phyloP scores from a whole-genome alignment of 2,329 filamentous ascomycete species.

The Colletotrichum orchidophilum region DNA sequence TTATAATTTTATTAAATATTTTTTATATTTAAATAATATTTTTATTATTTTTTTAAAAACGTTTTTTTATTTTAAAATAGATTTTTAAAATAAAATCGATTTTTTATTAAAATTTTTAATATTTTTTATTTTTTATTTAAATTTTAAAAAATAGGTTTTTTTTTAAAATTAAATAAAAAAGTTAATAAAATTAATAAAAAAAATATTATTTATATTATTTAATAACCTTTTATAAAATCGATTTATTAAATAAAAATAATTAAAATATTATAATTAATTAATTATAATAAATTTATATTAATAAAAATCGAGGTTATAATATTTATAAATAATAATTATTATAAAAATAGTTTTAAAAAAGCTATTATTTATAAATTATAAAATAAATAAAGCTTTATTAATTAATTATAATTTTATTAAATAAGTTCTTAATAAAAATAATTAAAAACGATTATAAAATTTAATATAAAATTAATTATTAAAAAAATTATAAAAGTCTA shows the following conservation, averaged over 20 bases:
- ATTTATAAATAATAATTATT: no score
- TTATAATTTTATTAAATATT: neutral
- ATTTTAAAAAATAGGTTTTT: neutral
- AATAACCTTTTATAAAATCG: neutral
- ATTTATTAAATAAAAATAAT: slow-evolving; percentile 1
- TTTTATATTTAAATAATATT: neutral
- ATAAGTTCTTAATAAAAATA: neutral
- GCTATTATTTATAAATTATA: no score
- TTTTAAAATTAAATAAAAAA: neutral
- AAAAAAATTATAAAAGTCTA: neutral
- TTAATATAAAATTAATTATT: neutral
- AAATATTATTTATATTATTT: neutral
- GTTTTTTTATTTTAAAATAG: no score
- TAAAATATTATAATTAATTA: neutral
- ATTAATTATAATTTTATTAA: neutral
- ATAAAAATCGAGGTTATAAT: no score
- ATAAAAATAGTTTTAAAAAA: no score
- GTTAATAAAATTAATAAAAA: neutral
- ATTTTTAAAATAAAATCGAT: no score
- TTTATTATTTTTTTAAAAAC: no score
- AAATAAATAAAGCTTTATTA: no score
- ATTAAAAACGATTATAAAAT: neutral
- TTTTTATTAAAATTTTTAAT: neutral
- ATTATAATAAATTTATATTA: no score
- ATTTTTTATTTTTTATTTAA: no score